These are phyloP conservation scores for Testicularia cyperi DNA, from an alignment of 1,284 basidiomycete genomes.

Conservation along the genomic window DNA sequence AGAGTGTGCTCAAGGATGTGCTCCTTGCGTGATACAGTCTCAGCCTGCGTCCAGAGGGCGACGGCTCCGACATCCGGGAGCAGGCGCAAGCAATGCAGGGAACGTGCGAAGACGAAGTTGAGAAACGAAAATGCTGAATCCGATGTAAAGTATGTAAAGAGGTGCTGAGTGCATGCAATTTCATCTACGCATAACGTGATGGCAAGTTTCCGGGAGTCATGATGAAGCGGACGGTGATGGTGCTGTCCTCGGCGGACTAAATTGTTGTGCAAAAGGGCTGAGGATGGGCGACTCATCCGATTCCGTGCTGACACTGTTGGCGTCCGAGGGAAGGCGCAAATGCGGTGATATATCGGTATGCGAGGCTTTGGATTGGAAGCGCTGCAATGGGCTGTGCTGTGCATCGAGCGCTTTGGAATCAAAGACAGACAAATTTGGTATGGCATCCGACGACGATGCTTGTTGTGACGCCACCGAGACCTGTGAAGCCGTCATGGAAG, in stretches of 20 bases:
- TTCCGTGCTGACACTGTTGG: slow-evolving; percentile 15
- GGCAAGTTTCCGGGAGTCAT: too few species aligned
- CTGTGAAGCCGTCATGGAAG: neutral
- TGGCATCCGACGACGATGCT: neutral
- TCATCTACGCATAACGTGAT: too few species aligned
- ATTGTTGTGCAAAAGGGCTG: slow-evolving; percentile 17
- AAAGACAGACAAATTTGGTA: slow-evolving; percentile 2
- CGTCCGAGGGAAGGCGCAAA: slow-evolving; percentile 8
- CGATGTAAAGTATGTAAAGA: too few species aligned
- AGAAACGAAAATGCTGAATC: too few species aligned
- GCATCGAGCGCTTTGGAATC: slow-evolving; percentile 14
- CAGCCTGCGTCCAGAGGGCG: too few species aligned
- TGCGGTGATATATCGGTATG: slow-evolving; percentile 3
- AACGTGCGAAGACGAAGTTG: too few species aligned
- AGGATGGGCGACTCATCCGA: slow-evolving; percentile 32
- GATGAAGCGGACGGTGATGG: too few species aligned
- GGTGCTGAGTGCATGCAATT: too few species aligned
- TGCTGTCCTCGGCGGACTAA: slow-evolving; percentile 10
- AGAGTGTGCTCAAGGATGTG: too few species aligned
- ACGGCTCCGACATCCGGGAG: too few species aligned
- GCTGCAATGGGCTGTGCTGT: slow-evolving; percentile 22
- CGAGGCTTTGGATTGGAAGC: slow-evolving; percentile 16
- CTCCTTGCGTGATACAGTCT: too few species aligned
- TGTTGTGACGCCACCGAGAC: slow-evolving; percentile 2
- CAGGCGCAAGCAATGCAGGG: too few species aligned